Evolutionary conservation across 768 basidiomycete genomes (phyloP).

Genomic region (Leccinum rimulosum): DNA sequence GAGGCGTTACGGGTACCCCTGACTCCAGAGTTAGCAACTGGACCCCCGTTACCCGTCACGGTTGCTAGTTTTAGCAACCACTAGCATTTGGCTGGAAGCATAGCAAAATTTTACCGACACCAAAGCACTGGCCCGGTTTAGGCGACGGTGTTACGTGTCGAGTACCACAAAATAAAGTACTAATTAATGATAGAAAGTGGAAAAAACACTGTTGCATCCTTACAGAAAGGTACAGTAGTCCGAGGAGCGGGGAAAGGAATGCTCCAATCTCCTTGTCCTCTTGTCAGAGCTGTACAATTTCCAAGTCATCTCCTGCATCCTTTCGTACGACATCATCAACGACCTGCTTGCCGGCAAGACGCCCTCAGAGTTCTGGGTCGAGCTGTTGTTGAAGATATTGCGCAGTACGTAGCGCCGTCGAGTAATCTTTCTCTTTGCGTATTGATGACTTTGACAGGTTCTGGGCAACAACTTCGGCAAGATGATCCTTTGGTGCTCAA

Average conservation of each 20-base stretch:
- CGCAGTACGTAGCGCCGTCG: constrained; percentile 52
- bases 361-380: constrained; percentile 78
- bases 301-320: constrained; percentile 82
- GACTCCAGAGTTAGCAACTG: too few relatives aligned
- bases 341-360: constrained; percentile 55
- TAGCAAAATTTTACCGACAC: too few relatives aligned
- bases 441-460: constrained; percentile 50
- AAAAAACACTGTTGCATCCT: too few relatives aligned
- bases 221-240: constrained; percentile 1
- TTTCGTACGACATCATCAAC: constrained; percentile 91
- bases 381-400: constrained; percentile 81
- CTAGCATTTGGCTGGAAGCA: too few relatives aligned
- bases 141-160: too few relatives aligned
- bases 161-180: too few relatives aligned
- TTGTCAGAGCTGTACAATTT: constrained; percentile 95
- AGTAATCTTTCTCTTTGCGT: not conserved
- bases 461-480: constrained; percentile 85
- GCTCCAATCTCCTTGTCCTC: constrained; percentile 83
- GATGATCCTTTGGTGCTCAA: constrained; percentile 93
- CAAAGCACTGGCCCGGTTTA: too few relatives aligned
- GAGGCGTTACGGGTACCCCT: too few relatives aligned
- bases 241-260: constrained; percentile 72
- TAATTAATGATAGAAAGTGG: too few relatives aligned
- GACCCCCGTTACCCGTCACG: too few relatives aligned
- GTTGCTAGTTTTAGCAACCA: too few relatives aligned